Evolutionary conservation across 2,329 filamentous ascomycete genomes (phyloP), one percentile per base, ranked within the genome.

Genomic region (Fusarium redolens): DNA sequence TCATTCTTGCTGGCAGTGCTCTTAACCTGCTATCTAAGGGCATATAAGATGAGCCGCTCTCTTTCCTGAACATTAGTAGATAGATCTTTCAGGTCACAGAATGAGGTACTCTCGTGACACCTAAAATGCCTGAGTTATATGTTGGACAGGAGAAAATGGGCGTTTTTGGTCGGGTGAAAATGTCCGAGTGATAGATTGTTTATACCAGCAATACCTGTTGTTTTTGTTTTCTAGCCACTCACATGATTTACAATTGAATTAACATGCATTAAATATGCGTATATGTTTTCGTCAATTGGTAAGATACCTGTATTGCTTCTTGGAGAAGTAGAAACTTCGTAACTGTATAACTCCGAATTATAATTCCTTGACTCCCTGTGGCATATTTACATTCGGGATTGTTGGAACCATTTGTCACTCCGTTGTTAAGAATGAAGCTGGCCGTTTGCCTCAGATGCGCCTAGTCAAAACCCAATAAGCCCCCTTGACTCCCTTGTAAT

Each of bases 1-100:
- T 98, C 80, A 94, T 99, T 73, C 86, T 99, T 56, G 96, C 96
- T 1, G 96, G 96, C 6, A 97, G 94, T 82, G 96, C 96, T 45
- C 83, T 99, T 84, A 99, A 99, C 83, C 80, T 98, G 82, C 83
- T 99, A 77, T 93, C 95, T 50, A 92, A 92, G 87, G 78, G 81
- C 4, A 52, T 79, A 15, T 82, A 73, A 69, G n/a, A 18, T 44
- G 37, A 57, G 56, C 20, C 38, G 28, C 14, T 25, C 55, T 28
- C 31, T 48, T 58, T 48, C 11, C 12, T 22, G 25, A 50, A 22
- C 18, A 35, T 58, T 20, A 37, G 22, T 54, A 30, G 22, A 50
- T 58, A 18, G 25, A 10, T 10, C 31, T 22, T 57, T 31, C 17
- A 18, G 31, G 41, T 44, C 35, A 22, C 50, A 22, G 11, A 20